These are phyloP conservation scores for Boletus sensibilis DNA, from an alignment of 768 basidiomycete species.

Conservation along the genomic window DNA sequence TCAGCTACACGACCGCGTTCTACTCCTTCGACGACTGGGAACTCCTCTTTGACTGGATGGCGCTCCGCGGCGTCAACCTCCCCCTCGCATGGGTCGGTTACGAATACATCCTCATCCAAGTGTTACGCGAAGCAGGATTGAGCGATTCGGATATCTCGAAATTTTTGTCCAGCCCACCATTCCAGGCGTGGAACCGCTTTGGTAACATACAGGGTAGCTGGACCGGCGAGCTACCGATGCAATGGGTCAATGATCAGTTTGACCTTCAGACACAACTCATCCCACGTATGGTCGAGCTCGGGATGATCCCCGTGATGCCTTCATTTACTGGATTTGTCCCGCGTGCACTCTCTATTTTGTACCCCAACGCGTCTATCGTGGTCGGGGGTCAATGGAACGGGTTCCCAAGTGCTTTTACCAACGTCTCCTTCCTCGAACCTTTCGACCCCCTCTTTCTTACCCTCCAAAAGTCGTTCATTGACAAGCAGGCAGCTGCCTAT, in stretches of 20 bases:
- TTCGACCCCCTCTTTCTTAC: constrained; percentile 38
- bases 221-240: constrained; percentile 35
- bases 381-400: constrained; percentile 36
- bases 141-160: constrained; percentile 33
- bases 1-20: constrained; percentile 41
- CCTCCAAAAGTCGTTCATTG: constrained; percentile 39
- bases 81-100: constrained; percentile 44
- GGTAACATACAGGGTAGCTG: constrained; percentile 44
- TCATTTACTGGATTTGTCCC: constrained; percentile 45
- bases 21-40: constrained; percentile 41
- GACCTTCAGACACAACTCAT: constrained; percentile 37
- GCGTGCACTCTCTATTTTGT: constrained; percentile 26
- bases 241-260: constrained; percentile 41
- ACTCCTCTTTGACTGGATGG: constrained; percentile 42
- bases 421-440: constrained; percentile 42
- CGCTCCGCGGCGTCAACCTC: constrained; percentile 40
- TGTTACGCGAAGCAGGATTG: constrained; percentile 39
- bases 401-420: constrained; percentile 34
- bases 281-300: constrained; percentile 39
- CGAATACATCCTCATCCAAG: constrained; percentile 37
- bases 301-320: constrained; percentile 43
- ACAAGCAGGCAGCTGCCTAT: constrained; percentile 38
- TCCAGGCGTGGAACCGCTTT: constrained; percentile 44
- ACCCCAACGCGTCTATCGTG: constrained; percentile 37
- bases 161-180: constrained; percentile 41